A percentile compares a stretch with the other conserved stretches of the same genome.
phyloP scores from a whole-genome alignment of 345 rosid genomes.

The Iberis pinnata region DNA sequence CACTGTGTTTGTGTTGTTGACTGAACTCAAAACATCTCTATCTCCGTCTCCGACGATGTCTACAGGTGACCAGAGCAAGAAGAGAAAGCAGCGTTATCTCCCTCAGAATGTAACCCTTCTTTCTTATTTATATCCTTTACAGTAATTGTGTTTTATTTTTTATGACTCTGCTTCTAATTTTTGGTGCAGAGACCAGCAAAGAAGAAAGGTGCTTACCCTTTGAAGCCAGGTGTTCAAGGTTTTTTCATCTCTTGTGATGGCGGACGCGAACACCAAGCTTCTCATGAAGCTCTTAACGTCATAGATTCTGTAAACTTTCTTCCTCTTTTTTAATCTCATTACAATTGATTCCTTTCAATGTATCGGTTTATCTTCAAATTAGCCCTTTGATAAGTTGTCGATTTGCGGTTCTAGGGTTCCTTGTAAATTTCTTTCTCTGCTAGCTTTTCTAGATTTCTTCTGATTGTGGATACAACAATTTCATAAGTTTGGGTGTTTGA shows the following conservation, averaged over 20 bases:
- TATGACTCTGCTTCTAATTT: neutral
- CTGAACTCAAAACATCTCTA: neutral
- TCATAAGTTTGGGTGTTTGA: neutral
- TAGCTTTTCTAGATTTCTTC: too few relatives aligned
- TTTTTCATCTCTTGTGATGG: conserved; percentile 93
- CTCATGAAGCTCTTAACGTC: conserved; percentile 73
- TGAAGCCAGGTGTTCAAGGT: conserved; percentile 79
- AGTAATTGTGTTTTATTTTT: neutral
- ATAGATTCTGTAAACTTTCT: conserved; percentile 62
- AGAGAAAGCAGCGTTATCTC: conserved; percentile 67
- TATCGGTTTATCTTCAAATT: too few relatives aligned
- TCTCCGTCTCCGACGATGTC: conserved; percentile 38
- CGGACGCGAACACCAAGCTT: conserved; percentile 81
- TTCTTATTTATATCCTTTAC: neutral
- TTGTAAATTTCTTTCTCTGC: too few relatives aligned
- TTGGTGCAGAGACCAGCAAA: conserved; percentile 59
- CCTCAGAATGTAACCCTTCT: conserved; percentile 51
- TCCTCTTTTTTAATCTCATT: neutral
- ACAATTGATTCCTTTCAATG: neutral
- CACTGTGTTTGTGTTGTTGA: conserved; percentile 2
- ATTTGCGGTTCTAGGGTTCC: neutral
- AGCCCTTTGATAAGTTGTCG: conserved; percentile 2
- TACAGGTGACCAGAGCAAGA: conserved; percentile 44
- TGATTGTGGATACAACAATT: neutral
- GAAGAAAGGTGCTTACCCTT: conserved; percentile 81